Evolutionary conservation across 768 basidiomycete species (phyloP).

Genomic region (Candolleomyces eurysporus): DNA sequence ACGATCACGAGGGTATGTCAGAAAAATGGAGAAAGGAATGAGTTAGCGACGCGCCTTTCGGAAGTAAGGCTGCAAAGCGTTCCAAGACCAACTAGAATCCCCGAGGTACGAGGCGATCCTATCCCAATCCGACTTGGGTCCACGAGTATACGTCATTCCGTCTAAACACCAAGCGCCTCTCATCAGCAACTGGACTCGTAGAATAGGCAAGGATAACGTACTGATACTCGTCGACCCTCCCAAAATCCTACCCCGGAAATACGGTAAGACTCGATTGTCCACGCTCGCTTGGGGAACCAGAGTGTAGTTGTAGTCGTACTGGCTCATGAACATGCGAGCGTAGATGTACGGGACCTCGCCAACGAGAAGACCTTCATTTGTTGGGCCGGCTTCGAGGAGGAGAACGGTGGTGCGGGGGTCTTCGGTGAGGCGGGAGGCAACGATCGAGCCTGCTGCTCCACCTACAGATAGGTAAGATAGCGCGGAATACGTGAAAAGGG

Average conservation of each 20-base stretch:
- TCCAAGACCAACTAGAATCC: neutral
- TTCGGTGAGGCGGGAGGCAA: conserved; percentile 31
- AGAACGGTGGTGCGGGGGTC: conserved; percentile 27
- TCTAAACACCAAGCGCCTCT: neutral
- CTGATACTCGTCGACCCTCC: conserved; percentile 31
- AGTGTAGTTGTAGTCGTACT: conserved; percentile 32
- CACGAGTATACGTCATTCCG: conserved; percentile 20
- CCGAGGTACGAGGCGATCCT: neutral
- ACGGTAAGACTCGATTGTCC: conserved; percentile 21
- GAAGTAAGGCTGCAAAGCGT: neutral
- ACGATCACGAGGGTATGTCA: neutral
- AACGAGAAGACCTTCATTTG: conserved; percentile 1
- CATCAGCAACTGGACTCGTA: neutral
- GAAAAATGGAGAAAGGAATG: neutral
- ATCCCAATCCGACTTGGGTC: conserved; percentile 14
- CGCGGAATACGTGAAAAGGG: neutral
- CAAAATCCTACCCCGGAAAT: conserved; percentile 27
- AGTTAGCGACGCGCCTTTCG: neutral
- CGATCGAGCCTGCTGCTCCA: conserved; percentile 29
- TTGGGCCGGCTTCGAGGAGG: conserved; percentile 27
- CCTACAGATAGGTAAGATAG: conserved; percentile 8
- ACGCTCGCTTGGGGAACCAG: conserved; percentile 26
- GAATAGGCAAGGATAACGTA: conserved; percentile 12
- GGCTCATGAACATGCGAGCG: conserved; percentile 2
- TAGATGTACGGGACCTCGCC: neutral